Conservation (phyloP, 768 basidiomycete genomes). For the Russula abietina region DNA sequence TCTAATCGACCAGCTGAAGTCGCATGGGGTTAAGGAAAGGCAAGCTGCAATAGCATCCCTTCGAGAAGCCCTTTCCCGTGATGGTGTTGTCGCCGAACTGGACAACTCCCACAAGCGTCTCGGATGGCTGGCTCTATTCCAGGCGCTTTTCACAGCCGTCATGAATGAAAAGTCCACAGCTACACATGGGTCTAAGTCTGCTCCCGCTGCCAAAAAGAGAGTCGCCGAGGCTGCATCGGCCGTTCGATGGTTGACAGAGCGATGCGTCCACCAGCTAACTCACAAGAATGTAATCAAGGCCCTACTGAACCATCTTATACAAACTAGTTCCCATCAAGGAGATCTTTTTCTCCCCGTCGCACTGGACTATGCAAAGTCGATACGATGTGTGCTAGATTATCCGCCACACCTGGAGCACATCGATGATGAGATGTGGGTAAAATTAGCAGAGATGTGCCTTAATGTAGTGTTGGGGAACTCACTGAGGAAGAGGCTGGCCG, state of each 20-base stretch:
- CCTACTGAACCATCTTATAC: conserved; percentile 58
- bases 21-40: conserved; percentile 64
- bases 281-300: conserved; percentile 47
- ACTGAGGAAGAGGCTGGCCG: conserved; percentile 35
- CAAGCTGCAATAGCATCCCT: conserved; percentile 54
- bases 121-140: conserved; percentile 63
- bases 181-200: conserved; percentile 34
- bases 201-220: conserved; percentile 47
- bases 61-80: conserved; percentile 45
- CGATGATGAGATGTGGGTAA: conserved; percentile 58
- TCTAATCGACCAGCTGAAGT: conserved; percentile 48
- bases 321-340: conserved; percentile 49
- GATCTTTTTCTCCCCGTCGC: conserved; percentile 58
- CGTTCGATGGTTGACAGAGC: conserved; percentile 70
- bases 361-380: conserved; percentile 74
- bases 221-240: conserved; percentile 60
- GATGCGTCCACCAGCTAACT: conserved; percentile 48
- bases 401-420: conserved; percentile 76
- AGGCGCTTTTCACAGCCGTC: conserved; percentile 65
- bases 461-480: conserved; percentile 67
- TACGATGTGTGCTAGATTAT: conserved; percentile 59
- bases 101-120: conserved; percentile 36
- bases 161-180: conserved; percentile 50
- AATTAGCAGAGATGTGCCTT: conserved; percentile 64
- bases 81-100: conserved; percentile 39